Percentiles rank a stretch among this genome's conserved stretches.
phyloP scores from a whole-genome alignment of 2,329 filamentous ascomycete species.

The Alternaria burnsii region DNA sequence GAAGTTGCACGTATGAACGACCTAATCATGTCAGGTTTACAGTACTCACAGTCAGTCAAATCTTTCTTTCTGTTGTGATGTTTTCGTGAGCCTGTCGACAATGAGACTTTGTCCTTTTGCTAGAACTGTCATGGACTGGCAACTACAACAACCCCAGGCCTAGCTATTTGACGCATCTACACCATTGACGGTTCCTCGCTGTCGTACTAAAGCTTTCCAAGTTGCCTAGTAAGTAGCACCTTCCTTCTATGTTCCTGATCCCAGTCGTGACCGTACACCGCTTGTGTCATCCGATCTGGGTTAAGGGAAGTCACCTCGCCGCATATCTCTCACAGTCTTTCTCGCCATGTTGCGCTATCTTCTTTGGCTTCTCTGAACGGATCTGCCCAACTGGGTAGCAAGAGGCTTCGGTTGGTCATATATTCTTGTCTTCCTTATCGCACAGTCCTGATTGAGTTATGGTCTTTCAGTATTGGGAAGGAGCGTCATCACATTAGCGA shows the following conservation, averaged over 20 bases:
- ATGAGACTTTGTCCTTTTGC: too few relatives aligned
- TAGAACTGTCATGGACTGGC: neutral
- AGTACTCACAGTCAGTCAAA: conserved; percentile 5
- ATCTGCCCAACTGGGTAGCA: neutral
- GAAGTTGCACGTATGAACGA: conserved; percentile 5
- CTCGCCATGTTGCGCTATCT: neutral
- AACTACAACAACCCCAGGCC: neutral
- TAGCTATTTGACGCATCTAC: neutral
- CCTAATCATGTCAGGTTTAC: conserved; percentile 14
- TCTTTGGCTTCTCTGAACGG: neutral
- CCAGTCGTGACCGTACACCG: neutral
- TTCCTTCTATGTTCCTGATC: neutral
- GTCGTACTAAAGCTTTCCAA: neutral
- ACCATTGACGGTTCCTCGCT: neutral
- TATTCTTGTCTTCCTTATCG: neutral
- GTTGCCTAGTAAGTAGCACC: neutral
- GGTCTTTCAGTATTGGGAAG: neutral
- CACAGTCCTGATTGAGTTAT: neutral
- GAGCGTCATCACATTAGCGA: neutral
- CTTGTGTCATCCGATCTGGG: neutral
- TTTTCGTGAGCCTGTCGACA: neutral
- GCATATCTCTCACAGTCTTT: neutral
- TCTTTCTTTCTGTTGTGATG: neutral
- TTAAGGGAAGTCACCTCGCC: neutral
- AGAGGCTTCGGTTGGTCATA: neutral